phyloP scores from a whole-genome alignment of 2,329 filamentous ascomycete species.

The Aspergillus bombycis region DNA sequence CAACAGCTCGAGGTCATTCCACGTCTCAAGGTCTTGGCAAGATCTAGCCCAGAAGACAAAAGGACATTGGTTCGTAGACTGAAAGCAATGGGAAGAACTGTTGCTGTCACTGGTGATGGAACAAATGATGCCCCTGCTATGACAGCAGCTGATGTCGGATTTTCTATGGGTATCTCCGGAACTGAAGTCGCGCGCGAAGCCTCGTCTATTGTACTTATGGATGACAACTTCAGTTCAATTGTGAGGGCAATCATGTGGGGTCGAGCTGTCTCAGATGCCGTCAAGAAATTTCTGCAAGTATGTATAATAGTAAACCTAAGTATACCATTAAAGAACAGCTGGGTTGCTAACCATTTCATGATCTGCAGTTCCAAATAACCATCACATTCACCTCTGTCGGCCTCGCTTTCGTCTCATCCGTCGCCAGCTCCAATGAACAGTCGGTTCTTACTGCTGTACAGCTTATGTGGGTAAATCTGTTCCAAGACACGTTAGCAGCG shows the following conservation, averaged over 20 bases:
- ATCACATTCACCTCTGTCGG: conserved; percentile 69
- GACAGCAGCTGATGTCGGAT: conserved; percentile 62
- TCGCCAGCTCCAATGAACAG: conserved; percentile 56
- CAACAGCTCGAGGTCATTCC: conserved; percentile 57
- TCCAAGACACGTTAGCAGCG: conserved; percentile 68
- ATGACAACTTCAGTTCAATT: conserved; percentile 62
- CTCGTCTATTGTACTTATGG: conserved; percentile 56
- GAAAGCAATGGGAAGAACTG: conserved; percentile 56
- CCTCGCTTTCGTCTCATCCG: conserved; percentile 64
- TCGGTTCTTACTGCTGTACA: conserved; percentile 67
- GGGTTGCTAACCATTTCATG: neutral
- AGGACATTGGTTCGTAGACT: conserved; percentile 58
- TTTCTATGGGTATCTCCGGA: conserved; percentile 64
- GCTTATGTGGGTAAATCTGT: conserved; percentile 68
- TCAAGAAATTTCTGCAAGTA: conserved; percentile 61
- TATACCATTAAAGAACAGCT: neutral
- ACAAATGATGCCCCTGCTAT: conserved; percentile 64
- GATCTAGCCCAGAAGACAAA: conserved; percentile 64
- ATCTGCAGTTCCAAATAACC: conserved; percentile 55
- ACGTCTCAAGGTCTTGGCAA: conserved; percentile 59
- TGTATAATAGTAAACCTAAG: conserved; percentile 12
- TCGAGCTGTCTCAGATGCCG: conserved; percentile 60
- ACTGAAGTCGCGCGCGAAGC: conserved; percentile 65
- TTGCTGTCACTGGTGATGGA: conserved; percentile 63
- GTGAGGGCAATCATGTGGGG: conserved; percentile 65